Base-by-base conservation (phyloP, 2,329 filamentous ascomycete genomes). In the Zymoseptoria crescenta region DNA sequence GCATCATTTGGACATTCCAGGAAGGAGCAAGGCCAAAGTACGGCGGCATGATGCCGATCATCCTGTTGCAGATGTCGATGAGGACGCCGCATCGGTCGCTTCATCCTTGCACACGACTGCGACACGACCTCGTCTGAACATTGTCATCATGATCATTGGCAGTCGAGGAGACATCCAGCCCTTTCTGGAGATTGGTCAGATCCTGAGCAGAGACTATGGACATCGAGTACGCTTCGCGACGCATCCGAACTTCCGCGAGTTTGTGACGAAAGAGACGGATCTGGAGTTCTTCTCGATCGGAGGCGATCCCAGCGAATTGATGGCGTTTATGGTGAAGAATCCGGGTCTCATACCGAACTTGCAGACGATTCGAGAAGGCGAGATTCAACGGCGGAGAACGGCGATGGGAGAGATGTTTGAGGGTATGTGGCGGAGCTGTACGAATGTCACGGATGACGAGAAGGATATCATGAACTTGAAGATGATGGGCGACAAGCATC, bases 261-360 rank as follows among this genome's bases (percentile, higher is more conserved):
- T 92, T 66, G 83, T 93, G 1, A 81, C 89, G 67, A 80, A 86
- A 54, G 87, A 91, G 62, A 85, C 76, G 13, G 87, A 85, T 0
- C 78, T 93, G 0, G 89, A 93, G 66, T 93, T 93, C 74, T 93
- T 92, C 73, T 87, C 83, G 1, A 83, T 92, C 1, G 89, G 89
- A 1, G 89, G 89, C 1, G 86, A 93, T 66, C 89, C 89, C 1
- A 84, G 86, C 0, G 88, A 92, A 72, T 77, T 94, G 1, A 93
- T 93, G 89, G 86, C 87, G 0, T 93, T 91, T 72, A 93, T 94
- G 89, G 88, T 92, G 35, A 91, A 91, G 75, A 91, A 93, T 67
- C 88, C 80, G 0, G 88, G 88, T 3, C 79, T 93, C 72, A 87
- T 94, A 1, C 89, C 89, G 0, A 87, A 81, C 1, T 75, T 92